Evolutionary conservation across 1,284 basidiomycete genomes (phyloP), one percentile per base, ranked within the genome.

Genomic region (Ceratobasidium sp.): DNA sequence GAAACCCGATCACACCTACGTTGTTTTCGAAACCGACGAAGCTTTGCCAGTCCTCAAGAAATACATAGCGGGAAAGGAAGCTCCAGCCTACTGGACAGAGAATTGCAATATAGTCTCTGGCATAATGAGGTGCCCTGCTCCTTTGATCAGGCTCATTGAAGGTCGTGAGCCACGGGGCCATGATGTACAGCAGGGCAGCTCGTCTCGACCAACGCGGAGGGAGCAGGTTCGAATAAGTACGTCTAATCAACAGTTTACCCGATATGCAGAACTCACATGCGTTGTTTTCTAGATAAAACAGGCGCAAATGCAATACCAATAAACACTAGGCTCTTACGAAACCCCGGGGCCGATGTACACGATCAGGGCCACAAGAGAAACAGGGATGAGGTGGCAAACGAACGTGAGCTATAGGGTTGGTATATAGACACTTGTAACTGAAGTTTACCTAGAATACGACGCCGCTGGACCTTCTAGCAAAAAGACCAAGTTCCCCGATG

Each of bases 11-110:
- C 56, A 71, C 22, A 50, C 54, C 56, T 71, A 71, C 36, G 36
- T 71, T 24, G 56, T 71, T 9, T 71, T 71, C 45, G 19, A 60
- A 47, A 31, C 22, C 8, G 27, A 59, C 15, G 56, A 59, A 19
- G 67, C 54, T 2, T 14, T 71, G 45, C 24, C 67, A 14, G 57
- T 47, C 17, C 41, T 69, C 44, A 69, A 69, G 53, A n/a, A 57
- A 59, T 56, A 57, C 36, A n/a, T n/a, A 53, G 19, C 17, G 14
- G 45, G 36, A n/a, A 57, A 69, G 45, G 47, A 36, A 4, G 27
- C 66, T 22, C 14, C 24, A 1, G 66, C 19, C 17, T 69, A 44
- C 15, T 69, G 66, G 66, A 69, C 56, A 22, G 51, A 69, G 15
- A 57, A 51, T 9, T 69, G 66, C 44, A 47, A 33, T 9, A 48